Base-by-base conservation (phyloP, 202 grass and related monocot species). In the Elaeis oleifera region DNA sequence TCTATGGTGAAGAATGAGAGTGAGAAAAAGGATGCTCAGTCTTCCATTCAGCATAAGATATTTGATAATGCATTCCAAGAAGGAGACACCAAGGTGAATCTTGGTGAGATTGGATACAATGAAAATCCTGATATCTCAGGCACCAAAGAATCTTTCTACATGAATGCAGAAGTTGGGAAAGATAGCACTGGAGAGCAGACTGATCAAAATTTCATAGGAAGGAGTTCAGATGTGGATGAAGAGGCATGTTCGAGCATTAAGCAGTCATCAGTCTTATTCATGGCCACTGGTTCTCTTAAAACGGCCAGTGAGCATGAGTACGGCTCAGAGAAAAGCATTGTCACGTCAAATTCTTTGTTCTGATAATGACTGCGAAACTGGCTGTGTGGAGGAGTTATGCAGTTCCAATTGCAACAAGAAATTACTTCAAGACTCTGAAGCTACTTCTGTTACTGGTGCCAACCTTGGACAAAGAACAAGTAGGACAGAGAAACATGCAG, bases 351-450 rank as follows among this genome's bases (percentile, higher is more conserved):
- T 32, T 77, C 73, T 53, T 71, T 56, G 64, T 71, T 54, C 67
- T 65, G 74, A 72, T 53, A 23, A 74, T 4, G 62, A 69, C 55
- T 70, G 72, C 69, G 79, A 78, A 50, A 62, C 25, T 52, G 62
- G 61, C 80, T 62, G 61, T 70, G 23, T 15, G n/a, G 79, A 55
- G 28, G 18, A 83, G 48, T 20, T 69, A 66, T 65, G 70, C 49
- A 49, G 54, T 78, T 49, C 49, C 54, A 18, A 14, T 11, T 44
- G 19, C 60, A 67, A 65, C 50, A 29, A 60, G 4, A 76, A 69
- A 50, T 68, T 73, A 26, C 31, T 68, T 79, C 67, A 67, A 32
- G 67, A 55, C 16, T 50, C 71, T 61, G 81, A 79, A 31, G 56
- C 56, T 64, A 64, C 59, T 14, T 21, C 32, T 67, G 59, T 53